These are phyloP conservation scores for Salix arbutifolia DNA, from an alignment of 345 rosid species.

Conservation along the genomic window DNA sequence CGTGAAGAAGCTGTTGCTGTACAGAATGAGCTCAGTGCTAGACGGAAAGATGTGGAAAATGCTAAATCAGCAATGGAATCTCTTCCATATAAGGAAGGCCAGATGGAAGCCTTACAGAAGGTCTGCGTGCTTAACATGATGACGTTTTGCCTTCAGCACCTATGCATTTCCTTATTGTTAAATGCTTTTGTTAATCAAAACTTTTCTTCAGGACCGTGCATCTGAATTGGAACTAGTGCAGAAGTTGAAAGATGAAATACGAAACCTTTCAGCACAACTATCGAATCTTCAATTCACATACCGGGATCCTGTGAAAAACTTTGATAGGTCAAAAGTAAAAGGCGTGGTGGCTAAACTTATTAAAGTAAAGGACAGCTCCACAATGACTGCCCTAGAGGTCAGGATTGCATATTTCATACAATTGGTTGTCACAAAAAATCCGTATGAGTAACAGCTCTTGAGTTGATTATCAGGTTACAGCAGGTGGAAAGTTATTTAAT, in stretches of 20 bases:
- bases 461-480: slow-evolving; percentile 62
- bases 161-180: slow-evolving; percentile 16
- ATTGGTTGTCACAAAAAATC: background rate
- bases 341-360: slow-evolving; percentile 93
- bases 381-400: slow-evolving; percentile 97
- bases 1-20: slow-evolving; percentile 71
- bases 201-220: slow-evolving; percentile 57
- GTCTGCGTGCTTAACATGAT: slow-evolving; percentile 31
- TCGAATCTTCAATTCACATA: slow-evolving; percentile 82
- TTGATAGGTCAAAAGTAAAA: slow-evolving; percentile 90
- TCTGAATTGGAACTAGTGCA: slow-evolving; percentile 62
- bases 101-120: slow-evolving; percentile 88
- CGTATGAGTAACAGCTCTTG: slow-evolving; percentile 9
- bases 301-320: slow-evolving; percentile 77
- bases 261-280: slow-evolving; percentile 65
- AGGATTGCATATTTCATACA: background rate
- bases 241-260: slow-evolving; percentile 71
- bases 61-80: slow-evolving; percentile 53
- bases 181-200: slow-evolving; percentile 8
- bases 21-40: slow-evolving; percentile 63
- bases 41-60: slow-evolving; percentile 64
- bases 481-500: slow-evolving; percentile 84
- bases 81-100: slow-evolving; percentile 65
- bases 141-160: background rate
- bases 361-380: slow-evolving; percentile 69